These are phyloP conservation scores for Neoarthrinium moseri DNA, from an alignment of 2,329 filamentous ascomycete genomes.

Conservation along the genomic window DNA sequence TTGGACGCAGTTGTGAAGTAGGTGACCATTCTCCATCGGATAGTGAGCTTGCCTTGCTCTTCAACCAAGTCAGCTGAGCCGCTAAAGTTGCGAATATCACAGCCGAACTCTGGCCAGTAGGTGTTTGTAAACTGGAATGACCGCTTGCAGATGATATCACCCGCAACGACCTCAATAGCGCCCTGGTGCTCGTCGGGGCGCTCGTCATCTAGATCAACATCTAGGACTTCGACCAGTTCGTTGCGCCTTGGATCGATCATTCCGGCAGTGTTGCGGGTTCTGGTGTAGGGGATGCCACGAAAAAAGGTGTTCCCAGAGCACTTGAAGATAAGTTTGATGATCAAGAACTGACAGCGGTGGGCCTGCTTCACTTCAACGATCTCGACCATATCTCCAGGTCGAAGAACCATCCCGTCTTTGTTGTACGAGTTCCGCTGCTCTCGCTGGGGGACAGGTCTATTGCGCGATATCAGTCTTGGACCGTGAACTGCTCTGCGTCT, in stretches of 20 bases:
- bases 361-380: background rate
- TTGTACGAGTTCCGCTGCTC: background rate
- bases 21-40: conserved; percentile 47
- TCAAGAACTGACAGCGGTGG: conserved; percentile 11
- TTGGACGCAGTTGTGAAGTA: conserved; percentile 23
- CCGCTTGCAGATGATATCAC: conserved; percentile 37
- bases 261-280: conserved; percentile 27
- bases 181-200: conserved; percentile 31
- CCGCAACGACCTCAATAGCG: conserved; percentile 39
- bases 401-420: background rate
- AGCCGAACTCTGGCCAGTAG: conserved; percentile 38
- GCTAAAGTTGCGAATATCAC: conserved; percentile 16
- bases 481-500: too few relatives aligned
- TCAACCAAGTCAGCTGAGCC: conserved; percentile 18
- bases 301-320: conserved; percentile 26
- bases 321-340: conserved; percentile 9
- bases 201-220: conserved; percentile 35
- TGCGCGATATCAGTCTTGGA: background rate
- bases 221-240: conserved; percentile 42
- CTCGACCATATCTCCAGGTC: conserved; percentile 2
- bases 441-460: background rate
- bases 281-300: conserved; percentile 33
- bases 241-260: conserved; percentile 36
- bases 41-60: conserved; percentile 41
- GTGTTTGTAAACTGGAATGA: conserved; percentile 56